Evolutionary conservation across 306 rosid genomes (phyloP).

Genomic region (Corylus heterophylla): DNA sequence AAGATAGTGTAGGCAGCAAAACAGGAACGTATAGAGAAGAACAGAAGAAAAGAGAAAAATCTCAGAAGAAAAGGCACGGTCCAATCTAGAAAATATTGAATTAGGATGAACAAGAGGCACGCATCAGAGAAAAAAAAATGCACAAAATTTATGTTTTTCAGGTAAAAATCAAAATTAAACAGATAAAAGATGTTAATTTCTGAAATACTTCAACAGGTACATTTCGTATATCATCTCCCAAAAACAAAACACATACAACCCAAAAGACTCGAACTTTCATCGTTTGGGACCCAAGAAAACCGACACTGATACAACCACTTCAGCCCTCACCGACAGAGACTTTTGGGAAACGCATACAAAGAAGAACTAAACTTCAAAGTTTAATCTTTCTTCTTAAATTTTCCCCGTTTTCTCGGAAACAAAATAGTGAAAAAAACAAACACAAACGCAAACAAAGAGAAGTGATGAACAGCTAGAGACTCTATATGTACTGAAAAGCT

Average conservation of each 20-base stretch:
- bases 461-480: not conserved
- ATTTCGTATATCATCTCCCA: not conserved
- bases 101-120: not conserved
- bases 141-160: not conserved
- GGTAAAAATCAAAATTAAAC: not conserved
- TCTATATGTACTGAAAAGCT: slow-evolving; percentile 19
- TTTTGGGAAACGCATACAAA: slow-evolving; percentile 13
- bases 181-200: not conserved
- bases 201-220: slow-evolving; percentile 5
- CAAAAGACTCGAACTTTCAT: slow-evolving; percentile 19
- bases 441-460: not conserved
- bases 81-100: not conserved
- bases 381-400: slow-evolving; percentile 13
- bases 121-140: not conserved
- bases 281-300: slow-evolving; percentile 9
- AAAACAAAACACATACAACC: not conserved
- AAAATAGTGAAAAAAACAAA: slow-evolving; percentile 9
- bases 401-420: slow-evolving; percentile 21
- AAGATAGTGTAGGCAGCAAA: not conserved
- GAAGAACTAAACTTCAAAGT: not conserved
- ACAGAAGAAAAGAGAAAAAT: slow-evolving; percentile 1
- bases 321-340: slow-evolving; percentile 17
- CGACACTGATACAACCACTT: slow-evolving; percentile 8
- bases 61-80: not conserved
- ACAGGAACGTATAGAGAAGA: not conserved